These are phyloP conservation scores for Trichoderma hamatum DNA, from an alignment of 2,329 filamentous ascomycete species.

Conservation along the genomic window DNA sequence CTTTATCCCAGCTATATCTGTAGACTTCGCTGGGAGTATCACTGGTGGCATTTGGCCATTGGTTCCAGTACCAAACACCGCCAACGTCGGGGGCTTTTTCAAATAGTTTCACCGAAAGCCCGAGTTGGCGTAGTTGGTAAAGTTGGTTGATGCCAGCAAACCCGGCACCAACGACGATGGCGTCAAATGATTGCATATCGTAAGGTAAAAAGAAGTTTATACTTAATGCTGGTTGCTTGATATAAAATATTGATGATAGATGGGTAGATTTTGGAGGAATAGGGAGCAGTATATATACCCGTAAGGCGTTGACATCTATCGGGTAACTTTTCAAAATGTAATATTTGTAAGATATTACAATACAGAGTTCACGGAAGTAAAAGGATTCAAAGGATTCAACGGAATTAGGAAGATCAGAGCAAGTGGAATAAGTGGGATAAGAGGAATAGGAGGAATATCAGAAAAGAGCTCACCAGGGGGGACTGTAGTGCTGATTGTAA, in stretches of 20 bases:
- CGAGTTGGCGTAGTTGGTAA: not conserved
- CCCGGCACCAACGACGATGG: not conserved
- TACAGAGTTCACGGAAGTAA: not conserved
- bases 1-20: conserved; percentile 6
- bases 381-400: not conserved
- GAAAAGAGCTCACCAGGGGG: fast-evolving
- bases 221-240: not conserved
- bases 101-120: not conserved
- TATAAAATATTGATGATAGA: not conserved
- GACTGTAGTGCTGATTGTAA: not conserved
- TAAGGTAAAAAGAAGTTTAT: not conserved
- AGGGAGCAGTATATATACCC: not conserved
- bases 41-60: not conserved
- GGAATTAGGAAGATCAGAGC: not conserved
- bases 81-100: not conserved
- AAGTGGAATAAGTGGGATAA: not conserved
- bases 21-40: conserved; percentile 11
- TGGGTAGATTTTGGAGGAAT: not conserved
- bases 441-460: not conserved
- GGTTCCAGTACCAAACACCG: conserved; percentile 3
- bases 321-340: not conserved
- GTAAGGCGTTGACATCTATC: not conserved
- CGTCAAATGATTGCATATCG: not conserved
- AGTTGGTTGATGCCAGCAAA: not conserved
- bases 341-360: not conserved